These are phyloP conservation scores for Rehmannia glutinosa DNA, from an alignment of 257 asterid genomes.

Conservation along the genomic window DNA sequence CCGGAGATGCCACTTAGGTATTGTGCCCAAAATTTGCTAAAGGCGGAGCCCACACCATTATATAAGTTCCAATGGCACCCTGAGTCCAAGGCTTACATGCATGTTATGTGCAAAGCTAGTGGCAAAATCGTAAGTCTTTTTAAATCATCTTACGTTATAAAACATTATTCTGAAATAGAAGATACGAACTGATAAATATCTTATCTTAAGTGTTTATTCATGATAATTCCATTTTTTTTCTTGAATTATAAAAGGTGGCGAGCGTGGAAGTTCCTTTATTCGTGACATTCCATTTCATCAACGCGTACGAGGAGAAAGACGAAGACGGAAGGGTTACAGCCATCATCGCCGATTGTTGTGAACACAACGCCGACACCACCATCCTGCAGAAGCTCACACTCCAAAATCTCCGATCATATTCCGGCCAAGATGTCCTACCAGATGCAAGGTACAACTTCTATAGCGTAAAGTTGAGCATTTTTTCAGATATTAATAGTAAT, in stretches of 20 bases:
- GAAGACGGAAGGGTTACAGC: constrained; percentile 78
- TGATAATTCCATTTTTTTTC: too few relatives aligned
- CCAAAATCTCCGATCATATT: constrained; percentile 57
- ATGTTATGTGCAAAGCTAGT: constrained; percentile 80
- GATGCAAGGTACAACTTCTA: constrained; percentile 58
- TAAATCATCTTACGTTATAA: too few relatives aligned
- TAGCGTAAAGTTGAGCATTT: background rate
- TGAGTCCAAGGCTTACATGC: constrained; percentile 70
- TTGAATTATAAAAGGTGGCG: constrained; percentile 53
- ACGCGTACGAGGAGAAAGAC: constrained; percentile 93
- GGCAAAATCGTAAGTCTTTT: constrained; percentile 62
- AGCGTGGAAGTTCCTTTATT: constrained; percentile 91
- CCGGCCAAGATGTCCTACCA: constrained; percentile 73
- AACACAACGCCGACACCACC: constrained; percentile 77
- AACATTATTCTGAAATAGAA: too few relatives aligned
- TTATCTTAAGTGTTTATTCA: too few relatives aligned
- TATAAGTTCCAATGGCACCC: constrained; percentile 95
- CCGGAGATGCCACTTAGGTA: constrained; percentile 98
- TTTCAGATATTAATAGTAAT: too few relatives aligned
- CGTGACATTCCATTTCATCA: constrained; percentile 88
- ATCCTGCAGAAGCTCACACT: constrained; percentile 73
- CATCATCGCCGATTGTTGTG: constrained; percentile 85
- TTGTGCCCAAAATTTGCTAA: constrained; percentile 73
- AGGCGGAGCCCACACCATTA: constrained; percentile 94
- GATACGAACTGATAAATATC: too few relatives aligned